Base-by-base conservation (phyloP, 2,329 filamentous ascomycete species). In the Aschersonia sp. region DNA sequence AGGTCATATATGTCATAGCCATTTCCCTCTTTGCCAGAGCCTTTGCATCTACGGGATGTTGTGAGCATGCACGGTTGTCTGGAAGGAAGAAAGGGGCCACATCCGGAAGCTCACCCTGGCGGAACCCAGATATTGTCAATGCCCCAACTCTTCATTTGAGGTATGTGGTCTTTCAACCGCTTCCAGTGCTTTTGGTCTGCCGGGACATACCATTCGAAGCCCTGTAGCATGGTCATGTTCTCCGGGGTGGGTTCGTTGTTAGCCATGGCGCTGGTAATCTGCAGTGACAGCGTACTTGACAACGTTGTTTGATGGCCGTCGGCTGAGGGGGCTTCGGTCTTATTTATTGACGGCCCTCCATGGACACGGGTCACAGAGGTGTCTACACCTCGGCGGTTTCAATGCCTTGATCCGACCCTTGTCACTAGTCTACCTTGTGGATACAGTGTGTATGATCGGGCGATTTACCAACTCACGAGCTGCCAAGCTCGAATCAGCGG, bases 191-290 rank as follows among this genome's bases (percentile, higher is more conserved):
- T 68, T 50, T 75, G 65, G 49, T 82, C 76, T 39, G 73, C 75
- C 4, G 80, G 79, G 5, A 81, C 74, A 56, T 86, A 80, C 83
- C 83, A 87, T 66, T 87, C 83, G 57, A 85, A 86, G 11, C 72
- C 78, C 63, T 87, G 81, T 61, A 86, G 72, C 64, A 86, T 75
- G 46, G 77, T 73, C 57, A 65, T 65, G 52, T 75, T 75, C 56
- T 71, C 66, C 11, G 64, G 61, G 1, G 67, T 46, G 5, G 53
- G 46, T 30, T 49, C 45, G 22, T 50, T n/a, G 30, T 47, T 43
- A 33, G 42, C 46, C 48, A 47, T 47, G 10, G 31, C 40, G 46
- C 29, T n/a, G 40, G 40, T 11, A 12, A 4, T 22, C 2, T n/a
- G 40, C 9, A n/a, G 7, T 42, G 40, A 42, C 11, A 7, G 10